A percentile compares a stretch with the other conserved stretches of the same genome.
Conservation (phyloP, 2,329 filamentous ascomycete genomes). For the Fusarium napiforme region DNA sequence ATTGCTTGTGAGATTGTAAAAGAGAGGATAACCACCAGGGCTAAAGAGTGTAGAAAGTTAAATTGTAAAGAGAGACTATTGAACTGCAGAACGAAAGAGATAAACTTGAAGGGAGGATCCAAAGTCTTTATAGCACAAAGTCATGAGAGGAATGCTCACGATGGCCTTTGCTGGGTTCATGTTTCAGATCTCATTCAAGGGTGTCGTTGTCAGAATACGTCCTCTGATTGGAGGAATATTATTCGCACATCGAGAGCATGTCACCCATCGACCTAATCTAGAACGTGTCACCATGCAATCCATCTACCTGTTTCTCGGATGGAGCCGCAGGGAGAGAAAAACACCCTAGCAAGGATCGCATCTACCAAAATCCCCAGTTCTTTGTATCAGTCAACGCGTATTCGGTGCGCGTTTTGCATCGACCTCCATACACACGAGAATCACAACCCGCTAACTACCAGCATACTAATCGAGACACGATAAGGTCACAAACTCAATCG, state of each 20-base stretch:
- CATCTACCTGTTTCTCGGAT: neutral
- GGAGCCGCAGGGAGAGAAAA: neutral
- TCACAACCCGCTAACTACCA: neutral
- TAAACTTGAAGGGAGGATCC: neutral
- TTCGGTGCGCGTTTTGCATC: neutral
- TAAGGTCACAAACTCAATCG: neutral
- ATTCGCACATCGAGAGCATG: neutral
- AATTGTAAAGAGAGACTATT: conserved; percentile 22
- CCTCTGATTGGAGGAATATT: conserved; percentile 26
- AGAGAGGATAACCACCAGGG: conserved; percentile 43
- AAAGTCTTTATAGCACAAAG: conserved; percentile 10
- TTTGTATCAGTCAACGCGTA: neutral
- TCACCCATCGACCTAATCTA: neutral
- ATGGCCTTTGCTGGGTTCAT: neutral
- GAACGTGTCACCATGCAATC: neutral
- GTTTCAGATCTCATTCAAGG: conserved; percentile 27
- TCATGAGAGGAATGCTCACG: no score
- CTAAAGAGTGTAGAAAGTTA: conserved; percentile 31
- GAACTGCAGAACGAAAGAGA: neutral
- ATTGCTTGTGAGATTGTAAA: conserved; percentile 17
- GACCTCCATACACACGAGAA: neutral
- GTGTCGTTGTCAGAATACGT: neutral
- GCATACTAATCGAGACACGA: neutral
- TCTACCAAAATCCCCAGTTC: no score
- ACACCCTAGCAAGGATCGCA: neutral